Evolutionary conservation across 2,329 filamentous ascomycete genomes (phyloP), one percentile per base, ranked within the genome.

Genomic region (Claviceps purpurea): DNA sequence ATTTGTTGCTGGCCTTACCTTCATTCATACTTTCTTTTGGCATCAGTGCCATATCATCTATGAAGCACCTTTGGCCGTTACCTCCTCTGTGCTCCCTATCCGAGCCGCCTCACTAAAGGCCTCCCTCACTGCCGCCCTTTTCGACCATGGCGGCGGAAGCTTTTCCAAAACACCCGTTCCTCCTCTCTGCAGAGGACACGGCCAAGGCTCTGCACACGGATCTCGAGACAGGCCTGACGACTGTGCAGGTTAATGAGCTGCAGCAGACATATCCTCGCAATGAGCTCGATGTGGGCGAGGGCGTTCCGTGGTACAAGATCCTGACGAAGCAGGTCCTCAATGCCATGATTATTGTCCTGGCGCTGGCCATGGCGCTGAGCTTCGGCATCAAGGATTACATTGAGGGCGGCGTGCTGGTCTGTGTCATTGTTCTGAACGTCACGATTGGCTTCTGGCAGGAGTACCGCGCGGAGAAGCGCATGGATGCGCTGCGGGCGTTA

Each of bases 291-390:
- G 78, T 87, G 20, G 82, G 76, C 20, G 80, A 77, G 30, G 78
- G 78, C 30, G 81, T 89, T 47, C 78, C 77, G 62, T 75, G 82
- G 84, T 73, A 82, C 60, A 89, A 83, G 59, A 87, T 89, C 43
- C 69, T 89, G 47, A 70, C 85, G 53, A 82, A 84, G 59, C 85
- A 89, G 64, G 66, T 88, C 22, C 78, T 82, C 62, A 89, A 89
- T 72, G 85, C 85, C 53, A 88, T 89, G 85, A 85, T 85, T 52
- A 67, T 89, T 60, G 79, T 89, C 48, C 76, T 91, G 50, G 73
- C 87, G 51, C 84, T 90, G 60, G 85, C 85, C 60, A 88, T 89
- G 82, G 82, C 79, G 46, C 74, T 83, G 42, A 81, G 78, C 55
- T 86, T 84, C 64, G 80, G 75, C 56, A 82, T 86, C 55, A 68